phyloP scores from a whole-genome alignment of 148 eudicot species.

The Chenopodium suecicum region DNA sequence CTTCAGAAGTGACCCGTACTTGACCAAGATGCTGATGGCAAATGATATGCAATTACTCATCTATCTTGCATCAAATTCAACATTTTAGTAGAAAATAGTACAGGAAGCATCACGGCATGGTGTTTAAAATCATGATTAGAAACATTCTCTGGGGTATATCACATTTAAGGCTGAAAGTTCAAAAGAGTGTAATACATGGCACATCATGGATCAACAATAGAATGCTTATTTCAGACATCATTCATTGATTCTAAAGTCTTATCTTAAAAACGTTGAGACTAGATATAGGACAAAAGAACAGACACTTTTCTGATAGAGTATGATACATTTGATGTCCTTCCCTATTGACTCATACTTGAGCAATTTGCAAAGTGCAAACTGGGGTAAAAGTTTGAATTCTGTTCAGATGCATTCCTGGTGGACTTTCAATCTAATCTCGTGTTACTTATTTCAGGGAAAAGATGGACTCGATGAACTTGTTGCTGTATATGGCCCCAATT shows the following conservation, averaged over 20 bases:
- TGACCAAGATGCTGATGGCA: background rate
- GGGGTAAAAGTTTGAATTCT: background rate
- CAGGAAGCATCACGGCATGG: background rate
- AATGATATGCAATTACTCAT: background rate
- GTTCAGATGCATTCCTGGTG: background rate
- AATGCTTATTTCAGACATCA: background rate
- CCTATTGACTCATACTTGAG: background rate
- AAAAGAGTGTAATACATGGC: background rate
- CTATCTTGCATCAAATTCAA: background rate
- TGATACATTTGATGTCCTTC: background rate
- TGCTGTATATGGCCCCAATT: conserved; percentile 92
- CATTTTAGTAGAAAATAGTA: background rate
- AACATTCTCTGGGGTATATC: background rate
- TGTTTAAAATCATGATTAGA: background rate
- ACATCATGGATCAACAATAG: background rate
- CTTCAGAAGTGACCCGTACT: background rate
- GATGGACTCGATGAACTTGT: conserved; percentile 89
- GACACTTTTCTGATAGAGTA: background rate
- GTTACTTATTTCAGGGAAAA: conserved; percentile 64
- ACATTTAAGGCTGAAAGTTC: background rate
- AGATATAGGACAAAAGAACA: background rate
- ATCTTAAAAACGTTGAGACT: background rate
- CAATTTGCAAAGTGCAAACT: conserved; percentile 1
- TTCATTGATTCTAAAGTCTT: background rate
- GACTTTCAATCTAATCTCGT: background rate